Evolutionary conservation across 176 grass and related monocot genomes (phyloP), one percentile per base, ranked within the genome.

Genomic region (Olyra latifolia): DNA sequence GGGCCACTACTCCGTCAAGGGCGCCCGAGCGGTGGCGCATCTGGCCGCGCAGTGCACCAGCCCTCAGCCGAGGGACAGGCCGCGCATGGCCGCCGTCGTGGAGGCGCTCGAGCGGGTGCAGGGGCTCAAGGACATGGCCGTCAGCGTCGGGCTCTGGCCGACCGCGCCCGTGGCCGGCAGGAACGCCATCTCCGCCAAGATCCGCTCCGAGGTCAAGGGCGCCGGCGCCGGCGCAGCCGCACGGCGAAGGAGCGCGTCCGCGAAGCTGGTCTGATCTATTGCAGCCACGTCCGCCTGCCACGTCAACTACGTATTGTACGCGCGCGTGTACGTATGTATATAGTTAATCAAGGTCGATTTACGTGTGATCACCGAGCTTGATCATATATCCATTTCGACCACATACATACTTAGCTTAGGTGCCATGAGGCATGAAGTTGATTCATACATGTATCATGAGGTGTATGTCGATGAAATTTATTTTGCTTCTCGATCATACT

Each of bases 71-170:
- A 35, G 90, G 62, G 96, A 95, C 56, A 14, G 96, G 23, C 96
- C 96, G 0, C 38, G 81, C 8, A 99, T 99, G 88, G 52, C 57
- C 1, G 75, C 74, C n/a, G 84, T 95, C 17, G 75, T 99, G 0
- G 88, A 95, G 56, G 82, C 74, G 9, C 86, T 99, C 0, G 84
- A 99, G 54, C 57, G 64, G 28, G 83, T 99, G 55, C 75, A 84
- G n/a, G 85, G 90, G 50, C 60, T 89, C 71, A 99, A 90, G 70
- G 96, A 99, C 82, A 95, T 99, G 96, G 93, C 96, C 13, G 90
- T 99, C 29, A 85, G 19, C 29, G 30, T 88, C 0, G 92, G 96
- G 2, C 81, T 87, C 38, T 88, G 91, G 91, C 77, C 87, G 3
- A 69, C 48, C 39, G 54, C 86, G 40, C 85, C 92, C 0, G 85